phyloP scores from a whole-genome alignment of 192 early-diverging fungal species.

The Mortierella antarctica region DNA sequence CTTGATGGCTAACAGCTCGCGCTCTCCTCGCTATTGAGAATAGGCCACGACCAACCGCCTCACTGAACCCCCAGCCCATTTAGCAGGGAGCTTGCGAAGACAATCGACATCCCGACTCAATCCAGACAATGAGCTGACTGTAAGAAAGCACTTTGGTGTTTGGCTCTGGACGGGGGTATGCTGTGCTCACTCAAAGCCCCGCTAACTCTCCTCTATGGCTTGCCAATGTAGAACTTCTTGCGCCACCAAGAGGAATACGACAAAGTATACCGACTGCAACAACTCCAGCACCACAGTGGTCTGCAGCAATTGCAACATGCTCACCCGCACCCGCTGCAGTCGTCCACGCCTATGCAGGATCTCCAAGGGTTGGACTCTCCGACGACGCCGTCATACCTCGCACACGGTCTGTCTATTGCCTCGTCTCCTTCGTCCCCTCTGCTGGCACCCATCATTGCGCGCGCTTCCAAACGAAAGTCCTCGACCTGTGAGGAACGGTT shows the following conservation, averaged over 20 bases:
- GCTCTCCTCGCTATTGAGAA: neutral
- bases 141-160: neutral
- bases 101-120: constrained; percentile 39
- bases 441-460: constrained; percentile 16
- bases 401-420: constrained; percentile 1
- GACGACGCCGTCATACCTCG: constrained; percentile 3
- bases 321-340: constrained; percentile 29
- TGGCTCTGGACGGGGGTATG: too few species aligned
- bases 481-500: constrained; percentile 52
- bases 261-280: constrained; percentile 31
- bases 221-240: constrained; percentile 23
- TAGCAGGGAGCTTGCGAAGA: neutral
- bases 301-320: constrained; percentile 12
- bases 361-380: neutral
- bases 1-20: too few species aligned
- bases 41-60: constrained; percentile 11
- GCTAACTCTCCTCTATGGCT: neutral
- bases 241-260: constrained; percentile 42
- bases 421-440: constrained; percentile 33
- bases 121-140: constrained; percentile 34
- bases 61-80: neutral
- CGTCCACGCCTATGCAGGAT: constrained; percentile 10
- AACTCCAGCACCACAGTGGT: constrained; percentile 25
- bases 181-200: too few species aligned
- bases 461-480: constrained; percentile 37